Base-by-base conservation (phyloP, 345 rosid species). In the Pistacia vera region DNA sequence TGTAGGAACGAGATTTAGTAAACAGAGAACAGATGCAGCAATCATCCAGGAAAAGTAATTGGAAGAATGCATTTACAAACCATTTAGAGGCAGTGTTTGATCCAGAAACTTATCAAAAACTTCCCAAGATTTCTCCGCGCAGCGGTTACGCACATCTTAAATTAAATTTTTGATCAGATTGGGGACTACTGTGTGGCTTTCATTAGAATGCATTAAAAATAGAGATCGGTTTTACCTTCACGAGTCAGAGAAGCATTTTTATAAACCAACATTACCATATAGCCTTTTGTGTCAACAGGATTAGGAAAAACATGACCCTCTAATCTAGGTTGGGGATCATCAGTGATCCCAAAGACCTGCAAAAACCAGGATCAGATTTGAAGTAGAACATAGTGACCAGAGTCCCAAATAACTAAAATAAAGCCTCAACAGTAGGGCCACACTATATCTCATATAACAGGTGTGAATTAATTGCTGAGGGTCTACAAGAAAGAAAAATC, bases 261-360 rank as follows among this genome's bases (percentile, higher is more conserved):
- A 90, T 92, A 93, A 56, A 78, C 81, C 81, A 96, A 78, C 98
- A 96, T 93, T 71, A 93, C 91, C 98, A 93, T 93, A 84, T 93
- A 96, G 78, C 97, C 90, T 71, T 92, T 84, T n/a, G 88, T 86
- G 79, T 96, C 97, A 36, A 93, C 97, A 1, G 98, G 98, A 84
- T 91, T 91, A 20, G 99, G 97, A 65, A 93, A 85, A 63, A 96
- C 89, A 64, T 96, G 97, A 38, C 98, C 98, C 82, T 93, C 98
- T 70, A 96, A 85, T 76, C 92, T 60, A 6, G 99, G 97, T 76
- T 88, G 82, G 74, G 89, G 92, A 79, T 90, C 89, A 77, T 79
- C 79, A 35, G 97, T 88, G 57, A 96, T 92, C 70, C 99, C 98
- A 63, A 96, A 90, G 22, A 96, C 95, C 99, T 96, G 84, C 44